Conservation (phyloP, 2,329 filamentous ascomycete genomes). For the Alternaria brassicae region DNA sequence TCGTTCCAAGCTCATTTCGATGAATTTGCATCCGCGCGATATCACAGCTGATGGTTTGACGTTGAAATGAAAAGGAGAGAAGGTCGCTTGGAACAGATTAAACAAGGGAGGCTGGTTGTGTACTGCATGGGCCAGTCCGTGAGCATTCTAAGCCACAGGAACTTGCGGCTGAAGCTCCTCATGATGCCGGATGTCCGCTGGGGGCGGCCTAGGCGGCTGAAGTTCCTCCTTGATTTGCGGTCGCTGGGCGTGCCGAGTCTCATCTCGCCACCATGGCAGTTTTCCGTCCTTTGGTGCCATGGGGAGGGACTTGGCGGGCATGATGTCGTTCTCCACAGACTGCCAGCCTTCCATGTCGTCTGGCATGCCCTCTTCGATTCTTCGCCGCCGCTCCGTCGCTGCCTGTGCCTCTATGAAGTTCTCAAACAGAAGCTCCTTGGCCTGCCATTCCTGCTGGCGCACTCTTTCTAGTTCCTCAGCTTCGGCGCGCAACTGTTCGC, state of each 20-base stretch:
- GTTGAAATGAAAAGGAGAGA: too few species aligned
- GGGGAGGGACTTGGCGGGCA: constrained; percentile 40
- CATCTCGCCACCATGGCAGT: constrained; percentile 47
- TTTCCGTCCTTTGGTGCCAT: constrained; percentile 34
- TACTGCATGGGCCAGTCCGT: background rate
- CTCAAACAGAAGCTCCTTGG: constrained; percentile 80
- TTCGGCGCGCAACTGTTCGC: constrained; percentile 68
- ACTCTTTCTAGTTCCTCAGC: constrained; percentile 70
- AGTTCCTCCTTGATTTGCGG: constrained; percentile 11
- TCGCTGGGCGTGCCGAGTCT: constrained; percentile 23
- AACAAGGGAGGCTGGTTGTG: background rate
- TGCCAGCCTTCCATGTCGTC: constrained; percentile 40
- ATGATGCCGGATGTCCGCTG: constrained; percentile 14
- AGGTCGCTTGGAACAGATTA: background rate
- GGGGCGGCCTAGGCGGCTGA: constrained; percentile 1
- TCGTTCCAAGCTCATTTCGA: background rate
- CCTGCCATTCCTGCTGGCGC: constrained; percentile 76
- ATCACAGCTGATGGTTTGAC: too few species aligned
- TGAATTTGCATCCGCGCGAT: too few species aligned
- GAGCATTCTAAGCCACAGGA: constrained; percentile 10
- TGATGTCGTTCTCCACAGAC: constrained; percentile 49
- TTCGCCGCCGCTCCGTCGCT: constrained; percentile 47
- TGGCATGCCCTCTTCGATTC: constrained; percentile 44
- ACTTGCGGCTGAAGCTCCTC: constrained; percentile 10
- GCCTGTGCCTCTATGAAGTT: constrained; percentile 76